These are phyloP conservation scores for Malus hybrid DNA, from an alignment of 331 rosid genomes.

Conservation along the genomic window DNA sequence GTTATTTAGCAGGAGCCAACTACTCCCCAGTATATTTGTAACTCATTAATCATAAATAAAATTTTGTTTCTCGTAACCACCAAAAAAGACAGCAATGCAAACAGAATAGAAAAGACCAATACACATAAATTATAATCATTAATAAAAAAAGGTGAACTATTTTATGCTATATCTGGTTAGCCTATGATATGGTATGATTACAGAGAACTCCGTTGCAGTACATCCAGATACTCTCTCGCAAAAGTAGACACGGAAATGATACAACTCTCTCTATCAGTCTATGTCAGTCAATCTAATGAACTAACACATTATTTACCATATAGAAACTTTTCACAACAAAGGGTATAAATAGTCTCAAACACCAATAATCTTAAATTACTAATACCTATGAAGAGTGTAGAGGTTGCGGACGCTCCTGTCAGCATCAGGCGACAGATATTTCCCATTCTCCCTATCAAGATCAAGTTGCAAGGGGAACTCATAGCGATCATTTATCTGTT, in stretches of 20 bases:
- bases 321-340: not conserved
- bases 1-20: no score
- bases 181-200: not conserved
- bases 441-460: slow-evolving; percentile 81
- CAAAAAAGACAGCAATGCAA: not conserved
- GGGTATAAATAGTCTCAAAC: not conserved
- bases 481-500: slow-evolving; percentile 80
- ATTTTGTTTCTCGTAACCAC: not conserved
- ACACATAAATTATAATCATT: not conserved
- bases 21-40: not conserved
- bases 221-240: not conserved
- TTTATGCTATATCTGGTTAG: no score
- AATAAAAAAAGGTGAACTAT: no score
- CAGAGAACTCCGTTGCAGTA: not conserved
- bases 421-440: slow-evolving; percentile 78
- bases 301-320: not conserved
- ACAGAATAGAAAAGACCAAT: not conserved
- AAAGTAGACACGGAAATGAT: not conserved
- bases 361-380: not conserved
- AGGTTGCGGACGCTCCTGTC: slow-evolving; percentile 81
- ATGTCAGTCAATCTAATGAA: not conserved
- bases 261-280: not conserved
- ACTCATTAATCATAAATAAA: not conserved
- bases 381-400: slow-evolving; percentile 78
- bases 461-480: slow-evolving; percentile 86